phyloP scores from a whole-genome alignment of 2,329 filamentous ascomycete genomes.

The Fusarium buharicum region DNA sequence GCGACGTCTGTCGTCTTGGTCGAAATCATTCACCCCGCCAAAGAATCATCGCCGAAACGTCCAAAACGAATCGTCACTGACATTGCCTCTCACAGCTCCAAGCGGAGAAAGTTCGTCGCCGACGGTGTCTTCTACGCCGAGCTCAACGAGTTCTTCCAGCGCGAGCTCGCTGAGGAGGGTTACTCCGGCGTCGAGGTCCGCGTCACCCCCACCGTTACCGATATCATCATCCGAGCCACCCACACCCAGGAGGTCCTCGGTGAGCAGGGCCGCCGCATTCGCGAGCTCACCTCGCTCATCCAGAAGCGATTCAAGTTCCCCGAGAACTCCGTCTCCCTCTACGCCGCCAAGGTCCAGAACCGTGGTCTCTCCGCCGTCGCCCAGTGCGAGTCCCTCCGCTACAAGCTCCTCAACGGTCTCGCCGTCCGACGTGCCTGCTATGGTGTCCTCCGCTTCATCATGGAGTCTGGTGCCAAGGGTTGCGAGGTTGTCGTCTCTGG shows the following conservation, averaged over 20 bases:
- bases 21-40: slow-evolving; percentile 26
- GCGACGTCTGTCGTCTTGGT: slow-evolving; percentile 3
- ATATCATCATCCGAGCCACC: slow-evolving; percentile 99
- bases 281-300: slow-evolving; percentile 99
- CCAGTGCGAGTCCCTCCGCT: slow-evolving; percentile 99
- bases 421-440: slow-evolving; percentile 99
- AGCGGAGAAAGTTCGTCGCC: slow-evolving; percentile 93
- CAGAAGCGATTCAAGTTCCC: slow-evolving; percentile 99
- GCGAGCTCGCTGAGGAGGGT: slow-evolving; percentile 99
- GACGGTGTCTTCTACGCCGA: slow-evolving; percentile 99
- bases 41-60: slow-evolving; percentile 2
- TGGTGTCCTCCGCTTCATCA: slow-evolving; percentile 99
- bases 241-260: slow-evolving; percentile 99
- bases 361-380: slow-evolving; percentile 99
- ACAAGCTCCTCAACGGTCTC: slow-evolving; percentile 99
- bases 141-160: slow-evolving; percentile 99
- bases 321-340: slow-evolving; percentile 99
- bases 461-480: slow-evolving; percentile 99
- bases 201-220: slow-evolving; percentile 99
- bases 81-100: slow-evolving; percentile 69
- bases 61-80: slow-evolving; percentile 33
- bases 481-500: slow-evolving; percentile 99
- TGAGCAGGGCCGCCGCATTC: slow-evolving; percentile 99
- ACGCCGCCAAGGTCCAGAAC: slow-evolving; percentile 99
- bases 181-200: slow-evolving; percentile 99